Evolutionary conservation across 1,284 basidiomycete species (phyloP).

Genomic region (Somion occarium): DNA sequence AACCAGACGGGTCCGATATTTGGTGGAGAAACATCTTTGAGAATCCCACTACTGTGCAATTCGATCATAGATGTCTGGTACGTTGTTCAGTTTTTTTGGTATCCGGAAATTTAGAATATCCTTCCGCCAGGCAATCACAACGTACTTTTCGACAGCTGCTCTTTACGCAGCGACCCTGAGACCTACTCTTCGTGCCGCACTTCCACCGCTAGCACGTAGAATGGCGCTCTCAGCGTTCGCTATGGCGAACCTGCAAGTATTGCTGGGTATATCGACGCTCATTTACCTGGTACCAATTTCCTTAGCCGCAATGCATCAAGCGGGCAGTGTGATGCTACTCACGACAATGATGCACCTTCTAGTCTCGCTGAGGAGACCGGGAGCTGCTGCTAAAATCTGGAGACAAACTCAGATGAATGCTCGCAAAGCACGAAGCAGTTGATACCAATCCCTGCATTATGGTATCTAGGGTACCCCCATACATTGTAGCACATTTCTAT

Average conservation of each 20-base stretch:
- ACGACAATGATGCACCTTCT: constrained; percentile 82
- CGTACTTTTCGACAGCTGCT: constrained; percentile 67
- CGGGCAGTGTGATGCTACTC: constrained; percentile 85
- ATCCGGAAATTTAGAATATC: constrained; percentile 8
- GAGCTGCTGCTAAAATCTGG: constrained; percentile 64
- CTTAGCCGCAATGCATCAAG: constrained; percentile 92
- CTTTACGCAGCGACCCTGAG: constrained; percentile 58
- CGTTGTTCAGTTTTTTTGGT: constrained; percentile 28
- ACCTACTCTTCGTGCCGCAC: constrained; percentile 46
- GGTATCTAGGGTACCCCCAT: too few species aligned
- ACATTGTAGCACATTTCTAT: too few species aligned
- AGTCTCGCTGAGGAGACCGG: constrained; percentile 70
- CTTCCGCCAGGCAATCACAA: constrained; percentile 73
- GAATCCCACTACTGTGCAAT: constrained; percentile 97
- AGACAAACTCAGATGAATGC: constrained; percentile 28
- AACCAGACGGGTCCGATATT: constrained; percentile 61
- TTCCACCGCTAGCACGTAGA: constrained; percentile 67
- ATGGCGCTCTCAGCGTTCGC: constrained; percentile 69
- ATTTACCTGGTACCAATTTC: constrained; percentile 93
- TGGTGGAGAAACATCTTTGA: constrained; percentile 96
- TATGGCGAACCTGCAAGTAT: constrained; percentile 84
- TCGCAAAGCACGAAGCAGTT: not conserved
- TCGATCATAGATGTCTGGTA: constrained; percentile 90
- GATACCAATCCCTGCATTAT: too few species aligned
- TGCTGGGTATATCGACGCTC: constrained; percentile 88